These are phyloP conservation scores for Pseudopyricularia cyperi DNA, from an alignment of 2,329 filamentous ascomycete species.

Conservation along the genomic window DNA sequence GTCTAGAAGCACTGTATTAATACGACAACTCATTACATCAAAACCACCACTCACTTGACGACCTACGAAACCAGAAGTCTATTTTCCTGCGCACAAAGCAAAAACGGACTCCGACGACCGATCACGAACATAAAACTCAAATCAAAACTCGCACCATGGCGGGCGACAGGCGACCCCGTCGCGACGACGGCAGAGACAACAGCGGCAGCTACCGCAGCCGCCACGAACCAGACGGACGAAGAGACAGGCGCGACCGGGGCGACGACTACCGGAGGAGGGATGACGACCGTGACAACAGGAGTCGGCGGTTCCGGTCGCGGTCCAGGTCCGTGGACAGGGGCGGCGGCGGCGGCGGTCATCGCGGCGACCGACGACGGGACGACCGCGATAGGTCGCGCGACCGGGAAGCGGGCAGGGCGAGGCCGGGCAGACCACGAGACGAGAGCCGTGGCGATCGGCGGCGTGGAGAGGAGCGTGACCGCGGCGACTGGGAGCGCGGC, in stretches of 20 bases:
- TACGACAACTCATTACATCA: no score
- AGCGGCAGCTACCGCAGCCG: background rate
- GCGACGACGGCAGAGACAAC: constrained; percentile 5
- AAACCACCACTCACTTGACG: background rate
- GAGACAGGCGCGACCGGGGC: constrained; percentile 1
- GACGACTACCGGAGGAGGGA: constrained; percentile 3
- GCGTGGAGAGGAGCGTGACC: constrained; percentile 3
- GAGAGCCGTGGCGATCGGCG: background rate
- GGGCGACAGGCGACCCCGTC: constrained; percentile 6
- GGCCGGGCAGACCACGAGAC: background rate
- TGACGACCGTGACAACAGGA: constrained; percentile 5
- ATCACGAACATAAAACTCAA: no score
- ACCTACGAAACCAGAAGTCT: no score
- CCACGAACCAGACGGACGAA: background rate
- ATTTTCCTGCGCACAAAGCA: no score
- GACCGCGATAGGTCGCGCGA: constrained; percentile 3
- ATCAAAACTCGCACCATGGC: background rate
- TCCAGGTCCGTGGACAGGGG: constrained; percentile 1
- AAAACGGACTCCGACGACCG: no score
- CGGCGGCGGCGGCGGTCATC: background rate
- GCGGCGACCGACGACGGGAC: background rate
- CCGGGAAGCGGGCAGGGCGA: constrained; percentile 1
- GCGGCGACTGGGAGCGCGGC: constrained; percentile 1
- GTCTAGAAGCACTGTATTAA: no score
- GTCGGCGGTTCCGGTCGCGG: constrained; percentile 6